phyloP scores from a whole-genome alignment of 1,139 yeast genomes.

The Nadsonia commutata region DNA sequence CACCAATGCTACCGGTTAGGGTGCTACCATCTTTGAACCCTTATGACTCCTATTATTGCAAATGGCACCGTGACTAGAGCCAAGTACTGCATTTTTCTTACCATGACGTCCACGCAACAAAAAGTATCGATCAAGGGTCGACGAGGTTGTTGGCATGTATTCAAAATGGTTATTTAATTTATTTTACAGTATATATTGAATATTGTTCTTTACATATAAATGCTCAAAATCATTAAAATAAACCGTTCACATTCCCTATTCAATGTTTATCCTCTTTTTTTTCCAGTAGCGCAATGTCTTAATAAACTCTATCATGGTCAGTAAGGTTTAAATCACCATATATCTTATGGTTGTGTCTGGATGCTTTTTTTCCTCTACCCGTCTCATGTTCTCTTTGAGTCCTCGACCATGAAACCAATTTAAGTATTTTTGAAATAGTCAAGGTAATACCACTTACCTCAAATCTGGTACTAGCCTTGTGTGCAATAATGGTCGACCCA shows the following conservation, averaged over 20 bases:
- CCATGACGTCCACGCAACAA: slow-evolving; percentile 71
- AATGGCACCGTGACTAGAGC: slow-evolving; percentile 72
- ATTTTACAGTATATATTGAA: no score
- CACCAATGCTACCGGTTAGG: slow-evolving; percentile 60
- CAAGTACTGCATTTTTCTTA: slow-evolving; percentile 73
- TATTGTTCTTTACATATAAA: no score
- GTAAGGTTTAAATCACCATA: no score
- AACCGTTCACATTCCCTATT: no score
- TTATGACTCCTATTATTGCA: slow-evolving; percentile 75
- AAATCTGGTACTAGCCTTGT: neutral
- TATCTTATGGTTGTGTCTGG: no score
- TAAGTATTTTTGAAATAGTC: neutral
- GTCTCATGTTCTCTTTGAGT: neutral
- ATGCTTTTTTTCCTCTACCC: no score
- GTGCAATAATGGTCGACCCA: neutral
- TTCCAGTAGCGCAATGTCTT: no score
- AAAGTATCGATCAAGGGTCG: slow-evolving; percentile 38
- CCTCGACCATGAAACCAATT: neutral
- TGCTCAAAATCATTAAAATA: no score
- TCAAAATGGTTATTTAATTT: no score
- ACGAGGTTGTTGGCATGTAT: neutral
- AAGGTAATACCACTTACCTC: neutral
- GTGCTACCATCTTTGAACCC: slow-evolving; percentile 48
- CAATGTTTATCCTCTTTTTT: no score
- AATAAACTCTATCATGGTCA: no score